Evolutionary conservation across 768 basidiomycete species (phyloP), one percentile per base, ranked within the genome.

Genomic region (Chlorophyllum brunneum): DNA sequence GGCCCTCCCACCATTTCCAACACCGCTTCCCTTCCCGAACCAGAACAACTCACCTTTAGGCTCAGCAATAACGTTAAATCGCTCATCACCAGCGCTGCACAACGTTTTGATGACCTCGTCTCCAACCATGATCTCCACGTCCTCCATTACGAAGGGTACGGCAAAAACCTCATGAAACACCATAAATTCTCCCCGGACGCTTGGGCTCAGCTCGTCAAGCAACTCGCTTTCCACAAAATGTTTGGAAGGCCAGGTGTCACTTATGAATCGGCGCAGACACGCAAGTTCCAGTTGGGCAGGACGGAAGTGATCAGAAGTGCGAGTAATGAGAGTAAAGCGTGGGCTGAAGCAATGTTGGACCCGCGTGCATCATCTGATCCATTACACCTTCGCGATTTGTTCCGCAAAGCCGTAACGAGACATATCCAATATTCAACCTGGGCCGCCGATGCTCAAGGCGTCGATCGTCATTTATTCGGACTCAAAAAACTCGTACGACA

Each of bases 391-490:
- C 79, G 81, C 2, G 67, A 67, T 31, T 75, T 93, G 29, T 92
- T 97, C 75, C 77, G 81, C 50, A 73, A 70, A 6, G 97, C 97
- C 0, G 84, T 83, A 1, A 67, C 73, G n/a, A 75, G 94, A 16
- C 97, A 99, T 69, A 74, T 90, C 59, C 79, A 88, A 67, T 98
- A 98, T 64, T 82, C 88, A 2, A 74, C 79, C 2, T 95, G 92
- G 88, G 95, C 95, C 0, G 90, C 93, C 1, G 91, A 95, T 55
- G 97, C 88, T 1, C 85, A 90, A 66, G 97, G 95, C 39, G 92
- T 99, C 18, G 95, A 98, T 68, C 78, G 95, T 29, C 97, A 99
- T 68, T 72, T 98, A 54, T 98, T 95, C 67, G 97, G 95, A 6
- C 71, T 99, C 59, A 95, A 90, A 74, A 88, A 85, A 74, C 71